Conservation (phyloP, 2,329 filamentous ascomycete species). For the Amylocarpus encephaloides region DNA sequence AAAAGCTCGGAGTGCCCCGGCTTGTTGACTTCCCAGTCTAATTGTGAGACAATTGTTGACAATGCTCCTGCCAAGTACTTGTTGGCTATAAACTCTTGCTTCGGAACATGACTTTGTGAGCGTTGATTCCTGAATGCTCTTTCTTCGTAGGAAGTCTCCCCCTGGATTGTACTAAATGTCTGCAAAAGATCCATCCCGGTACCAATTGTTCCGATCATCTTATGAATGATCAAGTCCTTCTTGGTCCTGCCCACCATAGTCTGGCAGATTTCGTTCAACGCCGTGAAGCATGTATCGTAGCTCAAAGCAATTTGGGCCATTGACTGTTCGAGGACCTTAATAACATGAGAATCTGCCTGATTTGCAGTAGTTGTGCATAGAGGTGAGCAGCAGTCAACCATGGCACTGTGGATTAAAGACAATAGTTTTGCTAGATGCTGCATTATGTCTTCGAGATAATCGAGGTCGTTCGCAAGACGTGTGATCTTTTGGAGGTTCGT, state of each 20-base stretch:
- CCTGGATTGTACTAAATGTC: constrained; percentile 13
- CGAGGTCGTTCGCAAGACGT: constrained; percentile 9
- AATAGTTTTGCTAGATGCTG: constrained; percentile 10
- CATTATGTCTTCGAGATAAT: constrained; percentile 14
- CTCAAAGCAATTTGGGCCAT: constrained; percentile 17
- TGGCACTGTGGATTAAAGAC: constrained; percentile 11
- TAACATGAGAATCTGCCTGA: constrained; percentile 6
- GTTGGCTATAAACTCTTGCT: too few relatives aligned
- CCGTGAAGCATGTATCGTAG: constrained; percentile 19
- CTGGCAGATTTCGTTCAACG: constrained; percentile 19
- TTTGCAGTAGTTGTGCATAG: constrained; percentile 10
- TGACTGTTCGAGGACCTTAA: constrained; percentile 15
- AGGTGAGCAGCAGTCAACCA: constrained; percentile 17
- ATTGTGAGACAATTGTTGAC: constrained; percentile 19
- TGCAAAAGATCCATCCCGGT: constrained; percentile 14
- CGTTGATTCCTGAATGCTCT: neutral
- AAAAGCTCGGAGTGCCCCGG: constrained; percentile 31
- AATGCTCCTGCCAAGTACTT: neutral
- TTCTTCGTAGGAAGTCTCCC: constrained; percentile 6
- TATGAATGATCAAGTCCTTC: constrained; percentile 14
- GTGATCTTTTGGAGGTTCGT: constrained; percentile 7
- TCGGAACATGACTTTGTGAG: neutral
- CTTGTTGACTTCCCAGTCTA: constrained; percentile 20
- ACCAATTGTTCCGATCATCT: constrained; percentile 20
- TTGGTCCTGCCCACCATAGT: constrained; percentile 20